These are phyloP conservation scores for Areca catechu DNA, from an alignment of 176 grass and related monocot genomes.

Conservation along the genomic window DNA sequence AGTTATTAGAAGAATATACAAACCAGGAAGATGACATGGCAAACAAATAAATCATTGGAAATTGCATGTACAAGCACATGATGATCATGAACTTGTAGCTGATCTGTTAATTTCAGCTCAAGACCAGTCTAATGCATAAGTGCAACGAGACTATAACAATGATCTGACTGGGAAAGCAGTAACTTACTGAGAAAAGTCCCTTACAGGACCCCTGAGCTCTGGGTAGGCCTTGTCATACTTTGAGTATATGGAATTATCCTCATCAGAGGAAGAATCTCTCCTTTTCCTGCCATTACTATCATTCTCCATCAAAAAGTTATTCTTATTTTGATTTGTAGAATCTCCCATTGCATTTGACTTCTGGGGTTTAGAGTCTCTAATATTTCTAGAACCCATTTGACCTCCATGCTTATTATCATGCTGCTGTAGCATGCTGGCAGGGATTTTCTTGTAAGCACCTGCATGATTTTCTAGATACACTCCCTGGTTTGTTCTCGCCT, in stretches of 20 bases:
- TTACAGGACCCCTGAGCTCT: constrained; percentile 80
- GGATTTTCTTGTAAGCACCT: constrained; percentile 33
- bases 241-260: constrained; percentile 65
- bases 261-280: constrained; percentile 56
- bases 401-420: constrained; percentile 30
- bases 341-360: constrained; percentile 45
- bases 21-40: no score
- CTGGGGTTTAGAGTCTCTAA: constrained; percentile 10
- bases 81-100: no score
- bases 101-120: no score
- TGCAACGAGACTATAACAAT: background rate
- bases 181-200: constrained; percentile 72
- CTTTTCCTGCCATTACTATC: constrained; percentile 35
- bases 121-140: constrained; percentile 25
- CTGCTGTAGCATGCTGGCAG: constrained; percentile 25
- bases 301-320: constrained; percentile 36
- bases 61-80: no score
- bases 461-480: constrained; percentile 29
- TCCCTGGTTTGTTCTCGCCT: constrained; percentile 21
- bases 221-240: constrained; percentile 83
- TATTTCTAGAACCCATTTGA: constrained; percentile 30
- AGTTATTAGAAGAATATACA: no score
- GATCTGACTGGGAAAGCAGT: background rate
- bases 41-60: no score
- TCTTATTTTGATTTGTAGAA: constrained; percentile 50